phyloP scores from a whole-genome alignment of 805 yeast species.

The Scheffersomyces stipitis region DNA sequence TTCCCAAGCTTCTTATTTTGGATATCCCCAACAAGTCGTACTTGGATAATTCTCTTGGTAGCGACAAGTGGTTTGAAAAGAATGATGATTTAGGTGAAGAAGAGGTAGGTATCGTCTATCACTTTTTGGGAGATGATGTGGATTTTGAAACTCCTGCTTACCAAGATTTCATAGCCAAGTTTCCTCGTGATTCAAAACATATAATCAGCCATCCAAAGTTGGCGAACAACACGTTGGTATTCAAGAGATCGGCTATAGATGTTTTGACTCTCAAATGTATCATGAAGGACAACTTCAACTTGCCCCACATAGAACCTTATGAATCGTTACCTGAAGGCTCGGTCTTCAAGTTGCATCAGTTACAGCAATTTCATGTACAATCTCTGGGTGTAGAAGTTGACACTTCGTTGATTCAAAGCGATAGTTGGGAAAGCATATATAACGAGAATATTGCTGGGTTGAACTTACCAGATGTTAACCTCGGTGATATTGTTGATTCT shows the following conservation, averaged over 20 bases:
- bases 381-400: constrained; percentile 22
- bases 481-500: constrained; percentile 15
- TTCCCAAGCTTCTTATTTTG: constrained; percentile 61
- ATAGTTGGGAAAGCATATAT: constrained; percentile 29
- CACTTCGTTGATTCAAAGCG: constrained; percentile 14
- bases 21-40: constrained; percentile 67
- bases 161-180: constrained; percentile 49
- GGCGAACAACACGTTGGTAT: constrained; percentile 60
- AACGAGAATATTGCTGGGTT: constrained; percentile 26
- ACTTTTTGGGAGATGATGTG: constrained; percentile 67
- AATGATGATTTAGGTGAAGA: constrained; percentile 30
- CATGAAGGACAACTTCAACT: constrained; percentile 43
- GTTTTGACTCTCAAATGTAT: constrained; percentile 58
- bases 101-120: constrained; percentile 61
- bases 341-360: constrained; percentile 26
- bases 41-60: constrained; percentile 25
- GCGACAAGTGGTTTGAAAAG: constrained; percentile 31
- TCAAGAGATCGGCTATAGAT: constrained; percentile 52
- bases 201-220: constrained; percentile 70
- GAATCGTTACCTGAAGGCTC: constrained; percentile 9
- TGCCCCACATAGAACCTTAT: constrained; percentile 31
- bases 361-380: constrained; percentile 28
- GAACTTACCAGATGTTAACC: constrained; percentile 12
- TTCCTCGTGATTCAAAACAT: constrained; percentile 56
- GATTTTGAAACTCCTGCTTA: constrained; percentile 46